These are phyloP conservation scores for Cercospora sesami DNA, from an alignment of 2,329 filamentous ascomycete genomes.

Conservation along the genomic window DNA sequence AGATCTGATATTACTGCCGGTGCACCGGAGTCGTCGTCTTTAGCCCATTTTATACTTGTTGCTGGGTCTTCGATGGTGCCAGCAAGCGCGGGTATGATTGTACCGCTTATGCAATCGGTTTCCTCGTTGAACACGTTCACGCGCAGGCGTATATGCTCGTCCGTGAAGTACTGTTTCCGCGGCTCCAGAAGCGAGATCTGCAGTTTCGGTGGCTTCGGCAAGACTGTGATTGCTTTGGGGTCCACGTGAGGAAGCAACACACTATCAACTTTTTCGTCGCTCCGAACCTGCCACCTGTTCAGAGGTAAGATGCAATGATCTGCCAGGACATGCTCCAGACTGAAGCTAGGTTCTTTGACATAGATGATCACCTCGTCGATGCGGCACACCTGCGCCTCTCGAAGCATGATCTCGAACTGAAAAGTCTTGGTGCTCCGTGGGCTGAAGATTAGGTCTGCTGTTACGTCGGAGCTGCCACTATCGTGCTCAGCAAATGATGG, in stretches of 20 bases:
- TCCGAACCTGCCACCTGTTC: constrained; percentile 21
- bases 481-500: constrained; percentile 16
- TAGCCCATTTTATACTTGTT: constrained; percentile 31
- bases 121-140: constrained; percentile 79
- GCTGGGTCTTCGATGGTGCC: constrained; percentile 17
- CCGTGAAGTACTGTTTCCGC: constrained; percentile 75
- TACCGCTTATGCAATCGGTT: constrained; percentile 72
- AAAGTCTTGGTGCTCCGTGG: constrained; percentile 51
- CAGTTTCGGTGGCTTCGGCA: constrained; percentile 90
- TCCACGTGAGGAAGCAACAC: constrained; percentile 44
- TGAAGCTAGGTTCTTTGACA: constrained; percentile 65
- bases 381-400: constrained; percentile 76
- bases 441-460: constrained; percentile 19
- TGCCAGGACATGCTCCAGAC: constrained; percentile 64
- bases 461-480: constrained; percentile 17
- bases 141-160: constrained; percentile 69
- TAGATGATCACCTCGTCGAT: constrained; percentile 64
- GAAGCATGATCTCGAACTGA: constrained; percentile 69
- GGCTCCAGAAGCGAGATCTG: constrained; percentile 66
- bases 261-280: constrained; percentile 21
- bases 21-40: constrained; percentile 31
- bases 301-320: constrained; percentile 18
- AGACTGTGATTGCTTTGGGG: constrained; percentile 64
- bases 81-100: constrained; percentile 58
- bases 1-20: constrained; percentile 17